Percentiles rank a stretch among this genome's conserved stretches.
Conservation (phyloP, 768 basidiomycete species). For the Pisolithus microcarpus region DNA sequence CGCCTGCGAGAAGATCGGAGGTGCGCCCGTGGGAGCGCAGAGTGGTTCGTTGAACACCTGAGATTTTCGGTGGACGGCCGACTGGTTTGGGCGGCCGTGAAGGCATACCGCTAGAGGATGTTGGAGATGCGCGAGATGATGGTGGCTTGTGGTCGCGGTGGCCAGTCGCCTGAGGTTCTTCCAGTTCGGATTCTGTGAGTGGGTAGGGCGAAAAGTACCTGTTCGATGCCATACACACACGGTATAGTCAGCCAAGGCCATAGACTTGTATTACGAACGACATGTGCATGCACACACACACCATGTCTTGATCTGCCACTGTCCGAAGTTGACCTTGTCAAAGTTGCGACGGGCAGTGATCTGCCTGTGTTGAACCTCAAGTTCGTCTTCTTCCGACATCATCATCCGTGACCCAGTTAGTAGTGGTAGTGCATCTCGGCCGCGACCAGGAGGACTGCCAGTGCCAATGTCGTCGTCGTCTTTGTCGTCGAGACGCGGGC, state of each 20-base stretch:
- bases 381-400: conserved; percentile 47
- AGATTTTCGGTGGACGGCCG: conserved; percentile 32
- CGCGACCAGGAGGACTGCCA: conserved; percentile 10
- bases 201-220: conserved; percentile 97
- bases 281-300: conserved; percentile 27
- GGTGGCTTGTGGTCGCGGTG: conserved; percentile 4
- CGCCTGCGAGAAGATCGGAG: conserved; percentile 63
- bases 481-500: too few species aligned
- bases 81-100: conserved; percentile 11
- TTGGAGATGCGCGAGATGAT: background rate
- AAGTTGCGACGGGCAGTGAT: conserved; percentile 73
- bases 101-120: too few species aligned
- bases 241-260: background rate
- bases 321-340: conserved; percentile 78
- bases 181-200: conserved; percentile 56
- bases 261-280: conserved; percentile 1
- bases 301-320: conserved; percentile 88
- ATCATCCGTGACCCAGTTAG: too few species aligned
- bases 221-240: background rate
- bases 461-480: background rate
- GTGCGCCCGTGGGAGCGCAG: conserved; percentile 64
- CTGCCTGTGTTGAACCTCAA: conserved; percentile 58
- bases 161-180: conserved; percentile 32
- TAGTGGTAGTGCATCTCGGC: too few species aligned
- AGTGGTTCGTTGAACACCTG: conserved; percentile 43